A percentile compares a stretch with the other conserved stretches of the same genome.
phyloP scores from a whole-genome alignment of 2,329 filamentous ascomycete genomes.

The Arthrobotrys iridis region DNA sequence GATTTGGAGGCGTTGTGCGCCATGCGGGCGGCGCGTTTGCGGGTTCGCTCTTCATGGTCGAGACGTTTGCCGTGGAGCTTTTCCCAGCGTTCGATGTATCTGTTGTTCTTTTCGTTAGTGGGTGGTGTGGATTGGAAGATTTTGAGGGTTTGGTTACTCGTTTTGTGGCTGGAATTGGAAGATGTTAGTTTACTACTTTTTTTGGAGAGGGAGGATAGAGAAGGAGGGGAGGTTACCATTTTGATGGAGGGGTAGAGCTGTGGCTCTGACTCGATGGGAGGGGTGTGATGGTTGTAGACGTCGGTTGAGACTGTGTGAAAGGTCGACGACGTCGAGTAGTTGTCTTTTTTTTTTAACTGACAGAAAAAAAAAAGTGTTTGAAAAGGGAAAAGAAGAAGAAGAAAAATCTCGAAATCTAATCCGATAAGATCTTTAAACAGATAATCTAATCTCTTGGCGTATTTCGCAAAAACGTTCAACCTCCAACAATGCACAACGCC shows the following conservation, averaged over 20 bases:
- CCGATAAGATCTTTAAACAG: background rate
- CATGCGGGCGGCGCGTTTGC: conserved; percentile 88
- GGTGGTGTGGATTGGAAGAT: background rate
- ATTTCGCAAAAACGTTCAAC: background rate
- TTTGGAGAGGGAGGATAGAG: background rate
- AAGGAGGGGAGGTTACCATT: conserved; percentile 34
- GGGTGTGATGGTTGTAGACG: background rate
- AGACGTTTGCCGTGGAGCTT: conserved; percentile 71
- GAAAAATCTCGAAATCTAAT: background rate
- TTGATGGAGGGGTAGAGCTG: background rate
- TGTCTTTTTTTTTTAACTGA: no score
- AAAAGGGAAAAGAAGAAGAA: background rate
- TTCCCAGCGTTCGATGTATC: conserved; percentile 78
- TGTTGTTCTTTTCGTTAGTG: conserved; percentile 54
- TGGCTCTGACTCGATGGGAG: no score
- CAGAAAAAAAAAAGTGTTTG: conserved; percentile 35
- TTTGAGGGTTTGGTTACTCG: conserved; percentile 66
- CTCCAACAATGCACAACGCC: conserved; percentile 26
- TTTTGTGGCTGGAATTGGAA: conserved; percentile 75
- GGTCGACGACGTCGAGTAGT: background rate
- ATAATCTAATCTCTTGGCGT: conserved; percentile 53
- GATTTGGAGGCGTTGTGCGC: conserved; percentile 87
- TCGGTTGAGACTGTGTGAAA: background rate
- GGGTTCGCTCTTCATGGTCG: conserved; percentile 84
- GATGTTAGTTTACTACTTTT: conserved; percentile 18